Conservation (phyloP, 495 filamentous ascomycete genomes). For the Aspergillus incahuasiensis region DNA sequence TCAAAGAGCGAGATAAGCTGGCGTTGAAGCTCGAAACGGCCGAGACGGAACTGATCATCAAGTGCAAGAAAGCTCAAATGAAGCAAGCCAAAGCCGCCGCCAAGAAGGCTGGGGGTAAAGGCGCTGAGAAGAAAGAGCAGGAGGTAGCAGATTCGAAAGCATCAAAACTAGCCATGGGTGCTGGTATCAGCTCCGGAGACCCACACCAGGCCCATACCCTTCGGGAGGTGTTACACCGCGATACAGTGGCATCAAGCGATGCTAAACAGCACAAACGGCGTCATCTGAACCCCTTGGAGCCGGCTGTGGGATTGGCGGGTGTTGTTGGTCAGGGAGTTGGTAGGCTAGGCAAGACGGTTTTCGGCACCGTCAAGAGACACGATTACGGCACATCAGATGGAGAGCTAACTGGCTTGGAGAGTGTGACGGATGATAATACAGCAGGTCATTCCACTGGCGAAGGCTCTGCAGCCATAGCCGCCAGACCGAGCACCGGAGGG, state of each 20-base stretch:
- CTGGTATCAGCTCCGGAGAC: slow-evolving; percentile 77
- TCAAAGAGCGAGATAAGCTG: slow-evolving; percentile 67
- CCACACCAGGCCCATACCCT: slow-evolving; percentile 76
- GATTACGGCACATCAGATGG: slow-evolving; percentile 34
- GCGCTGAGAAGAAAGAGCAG: slow-evolving; percentile 42
- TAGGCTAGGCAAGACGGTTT: slow-evolving; percentile 50
- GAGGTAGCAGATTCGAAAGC: slow-evolving; percentile 28
- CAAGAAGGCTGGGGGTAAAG: slow-evolving; percentile 53
- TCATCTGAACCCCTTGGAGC: slow-evolving; percentile 28
- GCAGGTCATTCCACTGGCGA: background rate
- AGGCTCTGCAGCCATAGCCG: background rate
- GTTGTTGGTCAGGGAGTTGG: slow-evolving; percentile 61
- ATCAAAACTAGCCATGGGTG: slow-evolving; percentile 56
- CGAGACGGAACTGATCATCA: slow-evolving; percentile 75
- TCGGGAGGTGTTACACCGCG: slow-evolving; percentile 53
- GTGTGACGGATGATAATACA: slow-evolving; percentile 32
- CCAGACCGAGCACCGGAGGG: background rate
- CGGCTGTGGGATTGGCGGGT: slow-evolving; percentile 39
- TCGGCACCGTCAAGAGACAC: slow-evolving; percentile 48
- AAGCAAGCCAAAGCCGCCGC: slow-evolving; percentile 61
- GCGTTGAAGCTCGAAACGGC: slow-evolving; percentile 72
- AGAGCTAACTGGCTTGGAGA: slow-evolving; percentile 51
- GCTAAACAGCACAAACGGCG: slow-evolving; percentile 24
- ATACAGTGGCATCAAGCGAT: slow-evolving; percentile 14
- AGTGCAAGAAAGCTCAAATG: slow-evolving; percentile 70